Evolutionary conservation across 331 rosid genomes (phyloP), one percentile per base, ranked within the genome.

Genomic region (Acacia concinna): DNA sequence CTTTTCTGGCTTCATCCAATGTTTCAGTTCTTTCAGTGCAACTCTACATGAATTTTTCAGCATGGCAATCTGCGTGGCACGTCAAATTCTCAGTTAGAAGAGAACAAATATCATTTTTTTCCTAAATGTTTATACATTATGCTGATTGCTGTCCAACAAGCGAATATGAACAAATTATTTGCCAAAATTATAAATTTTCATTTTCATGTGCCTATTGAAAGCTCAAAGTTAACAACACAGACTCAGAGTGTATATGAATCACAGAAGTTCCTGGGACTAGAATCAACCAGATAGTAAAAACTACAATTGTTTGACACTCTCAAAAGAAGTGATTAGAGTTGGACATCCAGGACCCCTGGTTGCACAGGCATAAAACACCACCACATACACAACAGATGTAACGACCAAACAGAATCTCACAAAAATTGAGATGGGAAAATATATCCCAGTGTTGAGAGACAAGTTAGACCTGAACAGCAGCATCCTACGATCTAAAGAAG

Each of bases 1-100:
- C 97, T 90, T 96, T 74, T 96, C 97, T 27, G 99, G 87, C 57
- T 34, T 35, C 93, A 96, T 90, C 99, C 99, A 96, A 17, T 73
- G 77, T 75, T 82, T 88, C 73, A 96, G 81, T 79, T 86, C 82
- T 78, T 89, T 93, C 43, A 96, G 81, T 18, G 92, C 83, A 28
- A 54, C 37, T 54, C 79, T 86, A 72, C 94, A 91, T 13, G 99
- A 82, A 80, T 56, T 82, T 83, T 87, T 96, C 68, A 93, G 51
- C 93, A 96, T 82, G 54, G 85, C 80, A 86, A 93, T 73, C 99
- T 96, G 91, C 87, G 79, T 41, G 74, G 54, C 63, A 85, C 54
- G 64, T 59, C 52, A 84, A 82, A 59, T 59, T 71, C 68, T 17
- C 8, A 38, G 81, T 81, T 38, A 86, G 83, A 78, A 78, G 81